These are phyloP conservation scores for Dothidotthia symphoricarpi DNA, from an alignment of 2,329 filamentous ascomycete genomes.

Conservation along the genomic window DNA sequence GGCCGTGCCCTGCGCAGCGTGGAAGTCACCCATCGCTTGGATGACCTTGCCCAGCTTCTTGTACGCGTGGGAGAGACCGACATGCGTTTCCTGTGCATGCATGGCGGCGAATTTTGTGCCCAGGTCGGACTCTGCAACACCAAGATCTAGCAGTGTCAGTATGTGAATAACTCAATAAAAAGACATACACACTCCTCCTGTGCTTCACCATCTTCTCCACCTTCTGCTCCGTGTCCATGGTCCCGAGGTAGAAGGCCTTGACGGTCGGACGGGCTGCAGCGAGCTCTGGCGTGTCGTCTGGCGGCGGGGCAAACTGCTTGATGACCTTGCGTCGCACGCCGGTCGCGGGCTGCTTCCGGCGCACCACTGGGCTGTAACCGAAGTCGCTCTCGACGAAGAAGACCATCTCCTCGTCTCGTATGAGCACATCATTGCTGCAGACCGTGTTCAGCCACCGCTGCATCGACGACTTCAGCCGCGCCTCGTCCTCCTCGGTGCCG, in stretches of 20 bases:
- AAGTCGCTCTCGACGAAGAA: constrained; percentile 99
- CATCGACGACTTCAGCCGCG: constrained; percentile 80
- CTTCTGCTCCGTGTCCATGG: constrained; percentile 97
- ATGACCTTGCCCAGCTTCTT: constrained; percentile 92
- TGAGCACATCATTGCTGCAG: constrained; percentile 86
- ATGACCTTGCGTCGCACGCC: constrained; percentile 91
- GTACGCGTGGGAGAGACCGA: constrained; percentile 84
- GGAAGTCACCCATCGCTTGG: constrained; percentile 90
- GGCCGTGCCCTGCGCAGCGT: constrained; percentile 92
- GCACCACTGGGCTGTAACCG: constrained; percentile 91
- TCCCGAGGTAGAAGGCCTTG: constrained; percentile 91
- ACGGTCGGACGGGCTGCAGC: constrained; percentile 85
- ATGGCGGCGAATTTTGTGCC: constrained; percentile 86
- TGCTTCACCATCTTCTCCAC: constrained; percentile 92
- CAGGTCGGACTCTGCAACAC: constrained; percentile 87
- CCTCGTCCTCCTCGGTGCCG: constrained; percentile 93
- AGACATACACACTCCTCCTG: constrained; percentile 66
- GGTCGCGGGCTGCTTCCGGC: constrained; percentile 94
- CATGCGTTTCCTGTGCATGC: constrained; percentile 86
- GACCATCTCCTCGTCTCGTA: constrained; percentile 94
- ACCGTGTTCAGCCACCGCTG: constrained; percentile 96
- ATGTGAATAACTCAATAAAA: neutral
- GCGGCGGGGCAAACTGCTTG: constrained; percentile 96
- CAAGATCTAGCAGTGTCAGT: constrained; percentile 64
- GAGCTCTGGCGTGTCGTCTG: constrained; percentile 94